Base-by-base conservation (phyloP, 371 early-diverging fungal species). In the Mucor irregularis region DNA sequence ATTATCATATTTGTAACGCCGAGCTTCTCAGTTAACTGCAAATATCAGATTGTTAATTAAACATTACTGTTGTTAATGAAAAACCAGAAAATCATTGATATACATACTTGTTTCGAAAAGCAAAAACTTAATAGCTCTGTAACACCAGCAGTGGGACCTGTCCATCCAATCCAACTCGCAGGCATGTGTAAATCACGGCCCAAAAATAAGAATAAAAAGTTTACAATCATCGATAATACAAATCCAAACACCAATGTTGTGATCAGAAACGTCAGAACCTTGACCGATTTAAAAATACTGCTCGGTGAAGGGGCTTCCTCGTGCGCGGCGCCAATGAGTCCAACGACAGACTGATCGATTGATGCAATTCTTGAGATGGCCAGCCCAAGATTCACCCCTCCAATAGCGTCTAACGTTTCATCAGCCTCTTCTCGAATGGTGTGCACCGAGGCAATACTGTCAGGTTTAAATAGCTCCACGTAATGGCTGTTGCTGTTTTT, bases 1-100 rank as follows among this genome's bases (percentile, higher is more conserved):
- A 74, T 29, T 14, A 77, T 65, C 56, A 77, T 61, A n/a, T 67
- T 70, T 26, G 74, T 70, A 4, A 70, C 73, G 53, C 74, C 73
- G 49, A 68, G 68, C 17, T 47, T 47, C 49, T 77, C 73, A 13
- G 70, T 66, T 56, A 76, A 45, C 74, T 74, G 52, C 19, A 21
- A 37, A 53, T 9, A 17, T 5, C 11, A 30, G 19, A 11, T 17
- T 21, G 21, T 9, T 42, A 42, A 19, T 24, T 11, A 37, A 1
- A 26, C 2, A 26, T 14, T n/a, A n/a, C n/a, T n/a, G n/a, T n/a
- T n/a, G 13, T 30, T 10, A 17, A 6, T 17, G 4, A 17, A 24
- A 4, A 34, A 38, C 19, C 17, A 38, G 9, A n/a, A 35, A 19
- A 13, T 13, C 13, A 24, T 38, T 28, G 11, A 8, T 29, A 11